phyloP scores from a whole-genome alignment of 2,329 filamentous ascomycete species.

The Karstenula rhodostoma region DNA sequence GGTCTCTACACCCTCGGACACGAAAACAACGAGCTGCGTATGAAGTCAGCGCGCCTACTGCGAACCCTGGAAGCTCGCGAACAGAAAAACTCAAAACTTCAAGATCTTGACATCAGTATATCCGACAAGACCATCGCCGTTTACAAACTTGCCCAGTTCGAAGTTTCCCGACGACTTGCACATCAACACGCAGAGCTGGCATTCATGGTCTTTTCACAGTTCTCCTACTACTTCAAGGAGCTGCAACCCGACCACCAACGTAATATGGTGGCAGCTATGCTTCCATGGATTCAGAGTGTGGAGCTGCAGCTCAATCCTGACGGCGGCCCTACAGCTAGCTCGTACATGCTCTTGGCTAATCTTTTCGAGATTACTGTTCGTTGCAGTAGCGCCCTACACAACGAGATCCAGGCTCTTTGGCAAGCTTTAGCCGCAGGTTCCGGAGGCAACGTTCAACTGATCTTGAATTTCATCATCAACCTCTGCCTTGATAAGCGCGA shows the following conservation, averaged over 20 bases:
- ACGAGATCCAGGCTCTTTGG: constrained; percentile 97
- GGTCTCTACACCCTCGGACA: constrained; percentile 93
- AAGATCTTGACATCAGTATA: constrained; percentile 98
- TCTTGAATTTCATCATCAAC: constrained; percentile 95
- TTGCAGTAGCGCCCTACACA: constrained; percentile 85
- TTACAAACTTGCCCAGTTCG: constrained; percentile 96
- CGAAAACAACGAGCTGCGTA: constrained; percentile 85
- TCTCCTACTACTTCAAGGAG: constrained; percentile 90
- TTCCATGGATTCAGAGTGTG: constrained; percentile 96
- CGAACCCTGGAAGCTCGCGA: constrained; percentile 84
- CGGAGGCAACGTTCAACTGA: constrained; percentile 90
- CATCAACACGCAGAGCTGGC: constrained; percentile 89
- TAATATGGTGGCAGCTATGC: constrained; percentile 91
- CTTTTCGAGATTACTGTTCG: constrained; percentile 96
- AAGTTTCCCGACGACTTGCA: constrained; percentile 89
- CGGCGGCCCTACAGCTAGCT: constrained; percentile 86
- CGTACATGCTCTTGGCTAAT: constrained; percentile 94
- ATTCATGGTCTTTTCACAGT: constrained; percentile 95
- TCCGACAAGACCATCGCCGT: constrained; percentile 98
- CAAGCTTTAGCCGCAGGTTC: constrained; percentile 94
- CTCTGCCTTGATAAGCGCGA: constrained; percentile 92
- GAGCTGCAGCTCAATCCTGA: constrained; percentile 92
- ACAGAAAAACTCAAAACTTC: constrained; percentile 85
- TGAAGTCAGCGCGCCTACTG: constrained; percentile 84
- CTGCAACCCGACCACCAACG: constrained; percentile 83